phyloP scores from a whole-genome alignment of 768 basidiomycete species.

The Russula virescens region DNA sequence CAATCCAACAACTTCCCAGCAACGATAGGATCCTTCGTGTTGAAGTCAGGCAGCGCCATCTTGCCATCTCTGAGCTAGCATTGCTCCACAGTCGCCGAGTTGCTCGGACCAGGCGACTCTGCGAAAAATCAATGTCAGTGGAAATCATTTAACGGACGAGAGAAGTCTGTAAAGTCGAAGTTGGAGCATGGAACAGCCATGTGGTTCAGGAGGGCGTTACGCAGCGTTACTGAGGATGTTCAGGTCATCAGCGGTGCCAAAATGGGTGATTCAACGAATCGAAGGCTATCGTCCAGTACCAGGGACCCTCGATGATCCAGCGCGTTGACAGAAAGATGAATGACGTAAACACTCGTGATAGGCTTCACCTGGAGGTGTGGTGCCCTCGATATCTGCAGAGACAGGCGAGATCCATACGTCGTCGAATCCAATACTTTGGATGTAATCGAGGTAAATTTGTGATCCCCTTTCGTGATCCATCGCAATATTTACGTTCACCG shows the following conservation, averaged over 20 bases:
- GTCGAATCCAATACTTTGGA: constrained; percentile 57
- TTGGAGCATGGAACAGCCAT: constrained; percentile 37
- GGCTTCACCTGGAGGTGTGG: constrained; percentile 47
- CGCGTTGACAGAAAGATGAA: background rate
- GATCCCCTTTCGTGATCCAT: constrained; percentile 51
- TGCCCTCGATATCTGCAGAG: constrained; percentile 43
- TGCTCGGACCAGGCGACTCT: constrained; percentile 32
- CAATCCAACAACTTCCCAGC: constrained; percentile 41
- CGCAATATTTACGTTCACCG: too few species aligned
- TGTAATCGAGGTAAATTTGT: constrained; percentile 54
- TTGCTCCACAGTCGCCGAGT: constrained; percentile 46
- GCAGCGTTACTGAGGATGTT: too few species aligned
- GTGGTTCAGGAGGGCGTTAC: too few species aligned
- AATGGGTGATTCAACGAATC: too few species aligned
- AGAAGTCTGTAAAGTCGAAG: constrained; percentile 24
- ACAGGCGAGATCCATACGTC: constrained; percentile 56
- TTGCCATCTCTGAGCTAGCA: constrained; percentile 55
- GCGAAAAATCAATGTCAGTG: constrained; percentile 39
- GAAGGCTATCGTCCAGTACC: too few species aligned
- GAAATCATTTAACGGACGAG: constrained; percentile 34
- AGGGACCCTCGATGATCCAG: too few species aligned
- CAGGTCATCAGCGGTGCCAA: too few species aligned
- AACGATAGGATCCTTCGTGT: constrained; percentile 48
- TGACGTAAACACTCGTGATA: constrained; percentile 45
- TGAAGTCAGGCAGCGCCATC: constrained; percentile 51